Percentiles rank a stretch among this genome's conserved stretches.
These are phyloP conservation scores for Schizophyllum amplum DNA, from an alignment of 1,284 basidiomycete genomes.

Conservation along the genomic window DNA sequence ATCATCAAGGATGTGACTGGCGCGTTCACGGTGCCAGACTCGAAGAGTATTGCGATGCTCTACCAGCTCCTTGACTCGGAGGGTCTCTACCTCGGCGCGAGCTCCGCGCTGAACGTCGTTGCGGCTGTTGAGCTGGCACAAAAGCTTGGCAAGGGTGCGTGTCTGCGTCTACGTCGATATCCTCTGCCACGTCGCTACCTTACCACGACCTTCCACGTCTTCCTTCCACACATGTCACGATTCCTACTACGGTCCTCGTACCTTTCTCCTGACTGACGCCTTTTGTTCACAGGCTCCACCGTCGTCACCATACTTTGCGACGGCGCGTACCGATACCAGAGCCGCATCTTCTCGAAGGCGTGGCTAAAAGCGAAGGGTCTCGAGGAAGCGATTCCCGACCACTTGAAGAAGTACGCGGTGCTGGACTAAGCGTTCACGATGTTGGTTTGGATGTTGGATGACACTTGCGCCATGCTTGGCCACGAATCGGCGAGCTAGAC, in stretches of 20 bases:
- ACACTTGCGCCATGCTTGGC: too few relatives aligned
- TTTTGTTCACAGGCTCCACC: conserved; percentile 53
- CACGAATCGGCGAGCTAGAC: too few relatives aligned
- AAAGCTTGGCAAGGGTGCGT: conserved; percentile 73
- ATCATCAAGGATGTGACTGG: conserved; percentile 79
- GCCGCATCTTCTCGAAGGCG: conserved; percentile 88
- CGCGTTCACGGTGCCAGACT: conserved; percentile 83
- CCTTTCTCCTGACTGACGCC: conserved; percentile 4
- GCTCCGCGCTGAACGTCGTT: conserved; percentile 92
- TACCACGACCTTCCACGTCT: too few relatives aligned
- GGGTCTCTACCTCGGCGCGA: conserved; percentile 95
- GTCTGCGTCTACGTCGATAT: not conserved
- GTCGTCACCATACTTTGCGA: conserved; percentile 92
- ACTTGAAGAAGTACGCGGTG: conserved; percentile 87
- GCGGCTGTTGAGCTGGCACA: conserved; percentile 86
- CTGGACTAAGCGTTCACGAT: too few relatives aligned
- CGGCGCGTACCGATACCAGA: conserved; percentile 96
- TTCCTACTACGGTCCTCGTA: not conserved
- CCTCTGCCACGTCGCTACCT: not conserved
- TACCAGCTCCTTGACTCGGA: conserved; percentile 91
- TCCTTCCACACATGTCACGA: too few relatives aligned
- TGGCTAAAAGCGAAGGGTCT: conserved; percentile 89
- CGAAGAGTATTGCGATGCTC: conserved; percentile 88
- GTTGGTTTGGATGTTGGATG: too few relatives aligned
- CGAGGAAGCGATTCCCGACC: conserved; percentile 71